Conservation (phyloP, 345 rosid genomes). For the Euphorbia lathyris region DNA sequence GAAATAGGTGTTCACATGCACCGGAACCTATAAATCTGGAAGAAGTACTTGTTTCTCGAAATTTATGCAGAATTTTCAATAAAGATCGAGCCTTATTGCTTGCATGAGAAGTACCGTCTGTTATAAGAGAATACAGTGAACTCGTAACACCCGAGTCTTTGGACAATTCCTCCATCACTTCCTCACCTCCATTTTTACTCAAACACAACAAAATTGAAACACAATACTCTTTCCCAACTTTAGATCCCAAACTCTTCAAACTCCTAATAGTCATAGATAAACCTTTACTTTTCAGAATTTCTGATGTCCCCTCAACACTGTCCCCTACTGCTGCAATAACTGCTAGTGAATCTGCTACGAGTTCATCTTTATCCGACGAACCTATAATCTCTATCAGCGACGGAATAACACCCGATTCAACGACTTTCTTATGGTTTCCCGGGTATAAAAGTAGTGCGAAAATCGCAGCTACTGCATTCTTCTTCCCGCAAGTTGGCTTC, state of each 20-base stretch:
- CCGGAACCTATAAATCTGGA: slow-evolving; percentile 18
- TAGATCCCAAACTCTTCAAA: slow-evolving; percentile 33
- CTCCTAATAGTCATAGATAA: slow-evolving; percentile 35
- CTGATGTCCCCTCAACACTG: slow-evolving; percentile 41
- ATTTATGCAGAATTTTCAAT: slow-evolving; percentile 43
- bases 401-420: slow-evolving; percentile 53
- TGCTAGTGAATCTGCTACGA: slow-evolving; percentile 56
- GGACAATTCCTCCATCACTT: slow-evolving; percentile 39
- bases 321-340: slow-evolving; percentile 57
- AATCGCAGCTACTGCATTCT: slow-evolving; percentile 60
- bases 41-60: slow-evolving; percentile 31
- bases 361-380: slow-evolving; percentile 45
- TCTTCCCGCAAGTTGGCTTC: slow-evolving; percentile 55
- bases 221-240: slow-evolving; percentile 53
- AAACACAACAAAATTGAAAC: slow-evolving; percentile 48
- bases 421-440: slow-evolving; percentile 47
- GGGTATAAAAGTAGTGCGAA: slow-evolving; percentile 49
- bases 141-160: slow-evolving; percentile 38
- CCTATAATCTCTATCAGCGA: slow-evolving; percentile 37
- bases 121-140: slow-evolving; percentile 38
- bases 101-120: slow-evolving; percentile 42
- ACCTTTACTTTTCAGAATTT: slow-evolving; percentile 46
- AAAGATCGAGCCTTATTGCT: slow-evolving; percentile 45
- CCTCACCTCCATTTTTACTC: slow-evolving; percentile 47
- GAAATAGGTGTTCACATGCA: slow-evolving; percentile 25